Base-by-base conservation (phyloP, 2,329 filamentous ascomycete genomes). In the Fusarium sp. region DNA sequence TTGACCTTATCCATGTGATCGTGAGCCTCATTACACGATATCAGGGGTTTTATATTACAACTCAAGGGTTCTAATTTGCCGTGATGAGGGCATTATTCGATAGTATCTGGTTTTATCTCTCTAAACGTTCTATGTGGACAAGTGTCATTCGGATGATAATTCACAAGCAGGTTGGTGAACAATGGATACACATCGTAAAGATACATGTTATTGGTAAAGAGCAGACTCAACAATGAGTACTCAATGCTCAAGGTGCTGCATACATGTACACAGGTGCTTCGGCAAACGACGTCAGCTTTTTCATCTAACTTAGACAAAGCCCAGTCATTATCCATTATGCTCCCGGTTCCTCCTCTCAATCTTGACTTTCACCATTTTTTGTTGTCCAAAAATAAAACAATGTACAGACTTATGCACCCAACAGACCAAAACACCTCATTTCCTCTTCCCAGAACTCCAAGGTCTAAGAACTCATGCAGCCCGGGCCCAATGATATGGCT, bases 251-350 rank as follows among this genome's bases (percentile, higher is more conserved):
- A 22, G 38, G 36, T 39, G 49, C 39, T 63, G 54, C 39, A 60
- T 67, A 71, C 70, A 73, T 72, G 70, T 72, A 67, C 70, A 70
- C 65, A 73, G 25, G 38, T 67, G 53, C 49, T 39, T 54, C 54
- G n/a, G 49, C 53, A 22, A n/a, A 33, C 36, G 42, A 72, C 41
- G 17, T 18, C 36, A 49, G 59, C 61, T 45, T 64, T 58, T 41
- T 38, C 46, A 36, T 62, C 67, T 46, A 18, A 14, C 47, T 50
- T 4, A 49, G 33, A 49, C 47, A 49, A 62, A 60, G 18, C 38
- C 54, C 41, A 27, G 49, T 45, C 53, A 44, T 46, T 67, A 68
- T 22, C 65, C 54, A 71, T 61, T 57, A 63, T 44, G 39, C 44
- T 8, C 45, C 33, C 29, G 46, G 15, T 4, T 17, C 11, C 18